phyloP scores from a whole-genome alignment of 805 yeast genomes.

The baker's yeast (Saccharomyces cerevisiae) region DNA sequence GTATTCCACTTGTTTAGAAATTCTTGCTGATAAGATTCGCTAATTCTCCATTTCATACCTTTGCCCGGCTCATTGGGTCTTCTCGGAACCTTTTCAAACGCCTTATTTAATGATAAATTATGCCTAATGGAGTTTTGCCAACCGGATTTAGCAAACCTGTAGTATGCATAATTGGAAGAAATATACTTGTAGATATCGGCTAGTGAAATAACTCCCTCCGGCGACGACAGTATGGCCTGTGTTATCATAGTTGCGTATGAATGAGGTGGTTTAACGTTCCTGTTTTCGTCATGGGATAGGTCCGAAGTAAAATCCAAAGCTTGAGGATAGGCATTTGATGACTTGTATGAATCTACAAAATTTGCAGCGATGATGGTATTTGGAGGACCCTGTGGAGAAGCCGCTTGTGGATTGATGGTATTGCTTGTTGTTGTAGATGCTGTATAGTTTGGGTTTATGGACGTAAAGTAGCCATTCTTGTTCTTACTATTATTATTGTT shows the following conservation, averaged over 20 bases:
- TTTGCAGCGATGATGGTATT: not conserved
- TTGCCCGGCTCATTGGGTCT: constrained; percentile 95
- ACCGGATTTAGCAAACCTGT: constrained; percentile 85
- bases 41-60: constrained; percentile 98
- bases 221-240: constrained; percentile 84
- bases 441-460: constrained; percentile 1
- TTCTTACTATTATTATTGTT: constrained; percentile 5
- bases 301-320: constrained; percentile 36
- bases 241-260: constrained; percentile 98
- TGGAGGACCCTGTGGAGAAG: not conserved
- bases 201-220: constrained; percentile 79
- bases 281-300: constrained; percentile 77
- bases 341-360: not conserved
- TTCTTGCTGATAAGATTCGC: constrained; percentile 75
- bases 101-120: constrained; percentile 87
- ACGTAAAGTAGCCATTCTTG: not conserved
- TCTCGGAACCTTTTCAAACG: constrained; percentile 95
- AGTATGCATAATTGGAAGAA: constrained; percentile 78
- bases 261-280: constrained; percentile 88
- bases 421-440: constrained; percentile 8
- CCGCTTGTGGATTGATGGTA: not conserved
- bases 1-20: constrained; percentile 70
- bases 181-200: constrained; percentile 93
- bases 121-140: constrained; percentile 99
- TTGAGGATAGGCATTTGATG: constrained; percentile 16